Evolutionary conservation across 2,329 filamentous ascomycete species (phyloP).

Genomic region (Mollisiaceae sp.): DNA sequence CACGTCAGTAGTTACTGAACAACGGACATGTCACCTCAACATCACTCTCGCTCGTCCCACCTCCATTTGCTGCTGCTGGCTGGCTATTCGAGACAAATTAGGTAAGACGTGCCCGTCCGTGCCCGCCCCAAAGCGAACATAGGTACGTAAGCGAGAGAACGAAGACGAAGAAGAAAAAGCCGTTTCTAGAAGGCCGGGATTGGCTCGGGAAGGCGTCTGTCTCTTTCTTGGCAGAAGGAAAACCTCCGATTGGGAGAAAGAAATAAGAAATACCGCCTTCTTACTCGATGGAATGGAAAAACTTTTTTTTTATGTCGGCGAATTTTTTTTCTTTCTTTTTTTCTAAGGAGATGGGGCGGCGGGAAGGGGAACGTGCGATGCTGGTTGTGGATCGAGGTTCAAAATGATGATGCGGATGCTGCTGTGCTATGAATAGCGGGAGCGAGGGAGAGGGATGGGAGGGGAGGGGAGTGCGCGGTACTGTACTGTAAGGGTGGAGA

Average conservation of each 20-base stretch:
- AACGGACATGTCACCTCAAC: too few relatives aligned
- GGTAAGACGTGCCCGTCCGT: too few relatives aligned
- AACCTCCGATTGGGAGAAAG: conserved; percentile 3
- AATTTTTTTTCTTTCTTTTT: not conserved
- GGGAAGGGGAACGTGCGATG: conserved; percentile 3
- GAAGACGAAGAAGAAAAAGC: not conserved
- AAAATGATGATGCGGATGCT: not conserved
- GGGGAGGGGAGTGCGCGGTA: too few relatives aligned
- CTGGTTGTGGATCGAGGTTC: not conserved
- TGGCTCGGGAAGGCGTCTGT: not conserved
- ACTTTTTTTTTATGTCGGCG: not conserved
- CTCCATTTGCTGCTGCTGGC: too few relatives aligned
- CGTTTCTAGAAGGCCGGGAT: conserved; percentile 1
- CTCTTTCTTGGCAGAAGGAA: conserved; percentile 4
- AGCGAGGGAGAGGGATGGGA: too few relatives aligned
- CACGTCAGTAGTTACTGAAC: too few relatives aligned
- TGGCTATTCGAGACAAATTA: not conserved
- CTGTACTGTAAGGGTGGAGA: too few relatives aligned
- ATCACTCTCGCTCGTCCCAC: not conserved
- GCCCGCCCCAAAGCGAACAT: not conserved
- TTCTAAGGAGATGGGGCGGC: not conserved
- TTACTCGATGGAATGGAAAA: conserved; percentile 7
- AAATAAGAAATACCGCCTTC: not conserved
- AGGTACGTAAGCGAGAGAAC: too few relatives aligned
- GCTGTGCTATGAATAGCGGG: conserved; percentile 6